A percentile compares a stretch with the other conserved stretches of the same genome.
phyloP scores from a whole-genome alignment of 108 stramenopile species.

The Bacterosira constricta region DNA sequence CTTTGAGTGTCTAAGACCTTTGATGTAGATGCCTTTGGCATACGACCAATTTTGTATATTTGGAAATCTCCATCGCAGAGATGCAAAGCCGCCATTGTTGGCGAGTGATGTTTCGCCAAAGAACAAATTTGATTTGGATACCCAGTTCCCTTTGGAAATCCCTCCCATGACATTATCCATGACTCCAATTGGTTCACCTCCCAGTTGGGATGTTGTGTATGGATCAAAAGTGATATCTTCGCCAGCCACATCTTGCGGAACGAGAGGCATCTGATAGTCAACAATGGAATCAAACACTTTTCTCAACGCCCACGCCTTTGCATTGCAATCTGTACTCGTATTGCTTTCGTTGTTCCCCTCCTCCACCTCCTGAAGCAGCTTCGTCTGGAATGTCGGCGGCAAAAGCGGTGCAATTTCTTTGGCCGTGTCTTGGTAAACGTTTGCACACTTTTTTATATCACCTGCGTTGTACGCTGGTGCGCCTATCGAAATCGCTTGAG shows the following conservation, averaged over 20 bases:
- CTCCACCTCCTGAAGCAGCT: conserved; percentile 7
- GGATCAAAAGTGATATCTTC: conserved; percentile 27
- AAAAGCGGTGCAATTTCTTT: conserved; percentile 36
- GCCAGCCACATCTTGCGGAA: conserved; percentile 7
- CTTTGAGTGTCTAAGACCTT: conserved; percentile 39
- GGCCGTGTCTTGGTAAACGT: conserved; percentile 44
- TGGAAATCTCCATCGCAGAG: conserved; percentile 55
- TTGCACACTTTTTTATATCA: conserved; percentile 47
- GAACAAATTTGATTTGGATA: conserved; percentile 40
- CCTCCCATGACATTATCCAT: conserved; percentile 69
- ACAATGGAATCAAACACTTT: conserved; percentile 51
- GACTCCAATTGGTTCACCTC: conserved; percentile 34
- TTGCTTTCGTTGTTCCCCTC: conserved; percentile 5
- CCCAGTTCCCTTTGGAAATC: conserved; percentile 45
- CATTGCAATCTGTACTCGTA: conserved; percentile 19
- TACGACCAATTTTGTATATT: conserved; percentile 49
- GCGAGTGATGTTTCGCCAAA: conserved; percentile 46
- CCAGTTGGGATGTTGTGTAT: conserved; percentile 40
- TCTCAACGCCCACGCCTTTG: conserved; percentile 54
- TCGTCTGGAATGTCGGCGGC: conserved; percentile 28
- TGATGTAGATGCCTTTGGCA: conserved; percentile 57
- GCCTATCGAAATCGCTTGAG: conserved; percentile 51
- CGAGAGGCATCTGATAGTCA: conserved; percentile 47
- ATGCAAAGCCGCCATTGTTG: conserved; percentile 66
- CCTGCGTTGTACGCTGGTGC: conserved; percentile 64